Base-by-base conservation (phyloP, 2,329 filamentous ascomycete genomes). In the Botrytis deweyae region DNA sequence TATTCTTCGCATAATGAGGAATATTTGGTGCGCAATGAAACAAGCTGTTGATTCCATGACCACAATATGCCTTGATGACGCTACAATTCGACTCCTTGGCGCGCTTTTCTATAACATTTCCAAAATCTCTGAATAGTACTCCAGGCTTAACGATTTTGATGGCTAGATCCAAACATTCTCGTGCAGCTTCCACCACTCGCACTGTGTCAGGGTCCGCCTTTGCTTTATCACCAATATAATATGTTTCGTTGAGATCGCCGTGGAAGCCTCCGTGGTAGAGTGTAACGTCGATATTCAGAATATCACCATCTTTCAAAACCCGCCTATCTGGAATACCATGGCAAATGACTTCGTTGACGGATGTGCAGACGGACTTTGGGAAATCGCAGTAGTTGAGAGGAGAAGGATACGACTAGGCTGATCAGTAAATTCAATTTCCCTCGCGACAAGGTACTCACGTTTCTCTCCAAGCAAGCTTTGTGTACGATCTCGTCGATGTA, bases 1-100 rank as follows among this genome's bases (percentile, higher is more conserved):
- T 99, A 85, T 98, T 99, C 87, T 97, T 98, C 74, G 92, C 95
- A 81, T 99, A 99, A 83, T 99, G 96, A 8, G 96, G 96, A 70
- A 99, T 91, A 81, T 97, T 98, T 1, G 96, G 96, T 42, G 95
- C 90, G 82, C 91, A 93, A 84, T 99, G 96, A 87, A 99, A 99
- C 62, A 97, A 87, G 77, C 90, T 92, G 84, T 97, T 97, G 84
- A 98, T 93, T 76, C 95, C 96, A 82, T 99, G 96, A 38, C 96
- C 96, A 80, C 95, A 98, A 83, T 99, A 99, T 3, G 94, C 95
- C 83, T 94, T 92, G 82, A 99, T 95, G 42, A 98, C 95, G 79
- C 93, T 94, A 86, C 95, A 98, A 79, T 91, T 88, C 79, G 89
- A 89, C 77, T 87, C 87, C 86, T 98, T 98, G 78, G 96, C 95